Percentiles rank a stretch among this genome's conserved stretches.
Conservation (phyloP, 2,329 filamentous ascomycete genomes). For the Calonectria multiphialidica region DNA sequence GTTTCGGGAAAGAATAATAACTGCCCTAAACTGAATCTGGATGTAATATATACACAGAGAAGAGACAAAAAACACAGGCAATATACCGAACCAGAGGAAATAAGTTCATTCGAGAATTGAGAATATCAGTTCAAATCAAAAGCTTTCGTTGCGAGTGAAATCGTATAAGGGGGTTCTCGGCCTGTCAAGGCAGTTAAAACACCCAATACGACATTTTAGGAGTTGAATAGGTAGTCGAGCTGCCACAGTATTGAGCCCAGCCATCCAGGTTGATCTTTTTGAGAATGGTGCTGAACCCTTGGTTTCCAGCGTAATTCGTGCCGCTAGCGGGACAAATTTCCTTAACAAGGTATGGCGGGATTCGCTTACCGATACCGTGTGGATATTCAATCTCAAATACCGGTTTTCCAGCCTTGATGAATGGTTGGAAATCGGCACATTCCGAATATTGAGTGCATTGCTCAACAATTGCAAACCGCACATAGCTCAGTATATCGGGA, state of each 20-base stretch:
- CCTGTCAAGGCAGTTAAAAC: background rate
- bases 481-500: conserved; percentile 55
- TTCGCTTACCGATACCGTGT: conserved; percentile 54
- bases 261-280: background rate
- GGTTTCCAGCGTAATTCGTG: background rate
- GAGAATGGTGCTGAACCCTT: background rate
- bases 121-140: background rate
- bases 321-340: background rate
- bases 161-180: background rate
- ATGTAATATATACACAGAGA: background rate
- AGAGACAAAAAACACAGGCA: background rate
- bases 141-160: too few relatives aligned
- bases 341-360: background rate
- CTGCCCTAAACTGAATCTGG: background rate
- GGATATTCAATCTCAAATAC: conserved; percentile 83
- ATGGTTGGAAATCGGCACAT: conserved; percentile 68
- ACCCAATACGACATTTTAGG: background rate
- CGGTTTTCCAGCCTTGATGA: conserved; percentile 72
- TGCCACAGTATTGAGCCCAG: background rate
- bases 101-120: too few relatives aligned
- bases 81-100: too few relatives aligned
- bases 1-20: too few relatives aligned
- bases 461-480: conserved; percentile 78
- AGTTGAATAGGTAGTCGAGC: background rate
- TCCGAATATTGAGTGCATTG: conserved; percentile 73